Base-by-base conservation (phyloP, 805 yeast species). In the Metahyphopichia silvanorum region DNA sequence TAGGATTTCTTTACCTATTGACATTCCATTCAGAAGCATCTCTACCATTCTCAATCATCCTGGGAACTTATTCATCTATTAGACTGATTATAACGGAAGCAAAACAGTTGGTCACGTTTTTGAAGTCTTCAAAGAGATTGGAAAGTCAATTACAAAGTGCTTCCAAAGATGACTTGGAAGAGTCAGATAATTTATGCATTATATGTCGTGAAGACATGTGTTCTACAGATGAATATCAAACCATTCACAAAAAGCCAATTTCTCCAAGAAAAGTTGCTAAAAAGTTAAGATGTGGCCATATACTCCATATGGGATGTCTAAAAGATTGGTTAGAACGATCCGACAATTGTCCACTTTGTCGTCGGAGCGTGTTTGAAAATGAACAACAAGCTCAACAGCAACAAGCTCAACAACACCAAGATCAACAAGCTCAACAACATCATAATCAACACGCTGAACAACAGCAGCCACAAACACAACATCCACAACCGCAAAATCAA, bases 311-410 rank as follows among this genome's bases (percentile, higher is more conserved):
- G 60, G 89, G 93, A 4, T 93, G 98, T 56, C 69, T 93, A 40
- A 84, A 86, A 49, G 82, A 84, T 44, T 93, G 98, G 98, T 68
- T 93, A 45, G 94, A 86, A 51, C 74, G 95, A 43, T 86, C 96
- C 0, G 91, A 82, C 45, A 76, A 77, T n/a, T 93, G 98, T 63
- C 98, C 98, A 2, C 77, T 89, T 33, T 93, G 98, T 55, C 69
- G 96, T 39, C 68, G 81, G 19, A 75, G 78, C 8, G 94, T 87
- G 5, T 66, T 66, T 39, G 47, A 21, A 13, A 16, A 19, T 16
- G 17, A 17, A 17, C 28, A 33, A 5, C 17, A 23, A 23, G 23
- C 9, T 15, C 16, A 29, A 20, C 13, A 22, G 16, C 24, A 22
- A 22, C 13, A 15, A 16, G 12, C 14, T 25, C 31, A 16, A 19